Conservation (phyloP, 495 filamentous ascomycete species). For the Aspergillus sclerotiicarbonarius region DNA sequence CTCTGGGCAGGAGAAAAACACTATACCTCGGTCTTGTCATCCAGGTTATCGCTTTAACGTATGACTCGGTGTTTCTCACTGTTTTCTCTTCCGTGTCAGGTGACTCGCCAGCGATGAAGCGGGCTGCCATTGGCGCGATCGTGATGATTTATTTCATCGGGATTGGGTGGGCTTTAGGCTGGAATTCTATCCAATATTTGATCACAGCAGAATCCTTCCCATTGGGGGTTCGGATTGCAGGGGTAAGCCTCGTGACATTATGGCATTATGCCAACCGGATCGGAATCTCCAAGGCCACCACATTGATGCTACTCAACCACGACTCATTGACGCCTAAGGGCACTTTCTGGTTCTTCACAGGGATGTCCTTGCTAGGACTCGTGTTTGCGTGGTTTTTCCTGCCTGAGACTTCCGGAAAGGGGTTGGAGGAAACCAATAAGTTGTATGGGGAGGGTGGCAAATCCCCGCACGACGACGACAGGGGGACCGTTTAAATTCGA, state of each 20-base stretch:
- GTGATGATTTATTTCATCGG: slow-evolving; percentile 18
- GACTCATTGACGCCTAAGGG: not conserved
- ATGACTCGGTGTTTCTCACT: slow-evolving; percentile 59
- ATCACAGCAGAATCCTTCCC: slow-evolving; percentile 17
- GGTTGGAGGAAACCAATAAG: slow-evolving; percentile 1
- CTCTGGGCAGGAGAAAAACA: slow-evolving; percentile 60
- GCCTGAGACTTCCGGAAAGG: not conserved
- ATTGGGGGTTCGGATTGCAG: slow-evolving; percentile 10
- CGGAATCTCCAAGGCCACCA: slow-evolving; percentile 2
- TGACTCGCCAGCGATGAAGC: not conserved
- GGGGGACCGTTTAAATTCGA: not conserved
- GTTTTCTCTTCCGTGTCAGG: slow-evolving; percentile 23
- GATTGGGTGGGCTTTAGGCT: slow-evolving; percentile 18
- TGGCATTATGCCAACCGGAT: slow-evolving; percentile 5
- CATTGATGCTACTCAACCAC: slow-evolving; percentile 1
- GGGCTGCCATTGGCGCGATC: slow-evolving; percentile 6
- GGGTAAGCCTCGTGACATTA: not conserved
- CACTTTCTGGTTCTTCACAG: slow-evolving; percentile 6
- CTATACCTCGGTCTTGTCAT: slow-evolving; percentile 51
- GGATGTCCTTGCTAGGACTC: slow-evolving; percentile 1
- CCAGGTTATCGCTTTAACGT: slow-evolving; percentile 56
- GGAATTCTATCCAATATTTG: slow-evolving; percentile 21
- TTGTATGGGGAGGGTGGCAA: not conserved
- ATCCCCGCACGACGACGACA: not conserved
- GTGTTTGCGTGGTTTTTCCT: not conserved